Base-by-base conservation (phyloP, 2,329 filamentous ascomycete species). In the Metarhizium rileyi region DNA sequence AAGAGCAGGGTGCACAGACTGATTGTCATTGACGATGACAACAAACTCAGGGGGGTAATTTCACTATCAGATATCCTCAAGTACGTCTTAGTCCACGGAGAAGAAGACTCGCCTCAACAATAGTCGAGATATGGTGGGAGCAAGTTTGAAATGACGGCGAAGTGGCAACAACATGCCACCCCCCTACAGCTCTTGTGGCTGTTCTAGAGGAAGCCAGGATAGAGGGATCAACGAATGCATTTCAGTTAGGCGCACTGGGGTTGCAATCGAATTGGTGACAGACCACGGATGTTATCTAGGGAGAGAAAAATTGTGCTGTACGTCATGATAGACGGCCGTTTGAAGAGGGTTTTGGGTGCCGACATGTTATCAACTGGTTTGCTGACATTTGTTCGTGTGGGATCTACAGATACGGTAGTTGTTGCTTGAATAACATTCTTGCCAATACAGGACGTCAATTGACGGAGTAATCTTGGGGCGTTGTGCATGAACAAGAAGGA, bases 41-140 rank as follows among this genome's bases (percentile, higher is more conserved):
- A 84, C 63, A 83, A 84, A 57, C 80, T 98, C 49, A 87, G 85
- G 65, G 93, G 93, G 44, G 81, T 98, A 49, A 83, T 98, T 52
- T 96, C 90, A 6, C 75, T 98, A 49, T 97, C 91, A 52, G 93
- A 98, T 69, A 96, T 98, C 57, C 78, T 98, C 57, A 90, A 95
- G 61, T 96, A 98, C 65, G 88, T 96, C 48, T 75, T 98, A 55
- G 75, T 95, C 22, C 79, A 88, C 58, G 87, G 87, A 47, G 84
- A 88, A 61, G 83, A 81, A 57, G 76, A 82, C 26, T 55, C 55
- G 51, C 25, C 47, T 20, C 20, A 26, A 23, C 44, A 42, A 27
- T 27, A 42, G 7, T 25, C 44, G 43, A 38, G 9, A 38, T 18
- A 16, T 16, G 26, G 26, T 12, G 30, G n/a, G 6, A 51, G 30